Base-by-base conservation (phyloP, 2,329 filamentous ascomycete species). In the Lizonia empirigonia region DNA sequence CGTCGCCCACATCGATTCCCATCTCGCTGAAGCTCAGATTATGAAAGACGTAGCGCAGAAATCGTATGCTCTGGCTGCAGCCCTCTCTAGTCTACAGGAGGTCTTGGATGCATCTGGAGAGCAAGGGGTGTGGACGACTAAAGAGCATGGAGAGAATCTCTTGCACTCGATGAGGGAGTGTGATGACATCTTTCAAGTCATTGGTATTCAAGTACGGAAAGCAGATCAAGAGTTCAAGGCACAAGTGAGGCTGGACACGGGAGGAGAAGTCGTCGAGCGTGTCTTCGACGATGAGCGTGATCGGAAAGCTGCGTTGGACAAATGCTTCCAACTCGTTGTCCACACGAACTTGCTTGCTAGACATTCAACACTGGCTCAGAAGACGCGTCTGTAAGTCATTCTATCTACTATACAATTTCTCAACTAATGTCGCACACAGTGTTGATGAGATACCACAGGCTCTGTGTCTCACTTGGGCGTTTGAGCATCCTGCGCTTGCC, bases 71-170 rank as follows among this genome's bases (percentile, higher is more conserved):
- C 37, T 52, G 33, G 32, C 32, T 23, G 22, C 37, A 2, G 34
- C 30, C 3, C 22, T 46, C 9, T 42, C 26, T 2, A 18, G 6
- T 18, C 22, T 52, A 12, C 8, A 15, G 7, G 42, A 34, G 1
- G 33, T 41, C n/a, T 10, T 51, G 20, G 8, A 30, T 4, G n/a
- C 22, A 23, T 20, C 29, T 41, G 10, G 36, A 16, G 19, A 26
- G 15, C 15, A 38, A 20, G 30, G 27, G 1, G 34, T 47, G 37
- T 47, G 49, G 49, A 42, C 30, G 49, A 42, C 30, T 30, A 37
- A 15, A 4, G 20, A 40, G 4, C 49, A 51, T 23, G 12, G 32
- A 7, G 5, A 41, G 7, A 37, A 24, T 7, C 19, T 51, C 12
- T 20, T 20, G 13, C 9, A 7, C 20, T 41, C 30, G 7, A 27